Evolutionary conservation across 2,329 filamentous ascomycete genomes (phyloP), one percentile per base, ranked within the genome.

Genomic region (Fusarium haematococcum): DNA sequence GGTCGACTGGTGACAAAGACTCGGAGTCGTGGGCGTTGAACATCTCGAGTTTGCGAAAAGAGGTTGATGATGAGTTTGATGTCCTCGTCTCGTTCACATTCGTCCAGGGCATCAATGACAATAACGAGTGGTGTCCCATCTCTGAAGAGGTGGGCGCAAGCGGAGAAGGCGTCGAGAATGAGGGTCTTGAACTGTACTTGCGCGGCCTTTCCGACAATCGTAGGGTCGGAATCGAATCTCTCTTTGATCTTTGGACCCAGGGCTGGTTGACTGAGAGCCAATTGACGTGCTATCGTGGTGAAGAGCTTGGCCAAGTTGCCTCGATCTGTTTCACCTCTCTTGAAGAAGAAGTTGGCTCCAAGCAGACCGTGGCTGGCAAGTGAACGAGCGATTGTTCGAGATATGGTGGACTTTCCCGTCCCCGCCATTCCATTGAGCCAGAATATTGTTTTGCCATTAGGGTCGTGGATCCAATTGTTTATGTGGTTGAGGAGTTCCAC

Each of bases 401-500:
- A 52, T 1, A 70, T 25, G 0, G 67, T 70, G 0, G 50, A 68
- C n/a, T 70, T 70, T 3, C 68, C 61, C 1, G 48, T 70, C 0
- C 68, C 67, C 14, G 67, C 67, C 1, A 66, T 39, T 0, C 67
- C 68, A 1, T 63, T 58, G 0, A 70, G 18, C 68, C 61, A 70
- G 8, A 63, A 70, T 2, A 70, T 39, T 1, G 33, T 50, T 25
- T 54, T 20, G n/a, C 16, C 43, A 8, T 61, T 27, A 7, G 25
- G 9, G 2, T 61, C 33, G 1, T 52, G n/a, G 23, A 62, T 14
- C 68, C 68, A 70, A 11, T 41, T 16, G 5, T 43, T 37, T 9
- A 78, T 68, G 10, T 72, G 50, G 4, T 64, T 8, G 3, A 84
- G 77, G 6, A 85, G 77, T 0, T 83, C 74, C 2, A 74, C 68